These are phyloP conservation scores for Oemleria cerasiformis DNA, from an alignment of 306 rosid species.

Conservation along the genomic window DNA sequence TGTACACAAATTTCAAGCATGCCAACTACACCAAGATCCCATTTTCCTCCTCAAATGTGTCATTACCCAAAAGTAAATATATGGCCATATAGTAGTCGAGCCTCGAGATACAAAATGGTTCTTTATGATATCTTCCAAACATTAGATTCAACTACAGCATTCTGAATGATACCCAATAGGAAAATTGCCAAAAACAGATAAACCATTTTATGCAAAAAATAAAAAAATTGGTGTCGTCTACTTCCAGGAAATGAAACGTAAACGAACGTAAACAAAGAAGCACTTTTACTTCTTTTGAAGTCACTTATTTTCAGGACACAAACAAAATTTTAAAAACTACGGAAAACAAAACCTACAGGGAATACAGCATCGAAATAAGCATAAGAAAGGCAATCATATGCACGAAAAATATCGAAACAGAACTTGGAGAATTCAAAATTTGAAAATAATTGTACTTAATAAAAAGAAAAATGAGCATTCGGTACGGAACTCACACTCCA, in stretches of 20 bases:
- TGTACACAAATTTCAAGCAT: background rate
- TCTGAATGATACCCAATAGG: background rate
- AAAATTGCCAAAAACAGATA: background rate
- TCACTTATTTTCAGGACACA: background rate
- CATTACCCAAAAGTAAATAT: background rate
- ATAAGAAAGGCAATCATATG: background rate
- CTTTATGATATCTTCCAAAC: background rate
- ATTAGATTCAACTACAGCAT: background rate
- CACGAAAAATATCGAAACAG: background rate
- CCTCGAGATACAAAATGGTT: background rate
- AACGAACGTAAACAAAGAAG: background rate
- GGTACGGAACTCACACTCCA: constrained; percentile 56
- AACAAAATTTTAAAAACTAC: background rate
- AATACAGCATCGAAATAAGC: background rate
- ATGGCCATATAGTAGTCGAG: background rate
- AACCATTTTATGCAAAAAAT: background rate
- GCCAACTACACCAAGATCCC: background rate
- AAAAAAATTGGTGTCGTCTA: background rate
- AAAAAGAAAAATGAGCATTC: background rate
- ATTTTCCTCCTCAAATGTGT: background rate
- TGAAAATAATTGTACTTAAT: background rate
- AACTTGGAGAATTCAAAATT: background rate
- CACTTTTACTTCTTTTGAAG: background rate
- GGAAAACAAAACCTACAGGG: background rate
- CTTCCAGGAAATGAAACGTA: background rate